Base-by-base conservation (phyloP, 2,329 filamentous ascomycete genomes). In the Fusarium sp. region DNA sequence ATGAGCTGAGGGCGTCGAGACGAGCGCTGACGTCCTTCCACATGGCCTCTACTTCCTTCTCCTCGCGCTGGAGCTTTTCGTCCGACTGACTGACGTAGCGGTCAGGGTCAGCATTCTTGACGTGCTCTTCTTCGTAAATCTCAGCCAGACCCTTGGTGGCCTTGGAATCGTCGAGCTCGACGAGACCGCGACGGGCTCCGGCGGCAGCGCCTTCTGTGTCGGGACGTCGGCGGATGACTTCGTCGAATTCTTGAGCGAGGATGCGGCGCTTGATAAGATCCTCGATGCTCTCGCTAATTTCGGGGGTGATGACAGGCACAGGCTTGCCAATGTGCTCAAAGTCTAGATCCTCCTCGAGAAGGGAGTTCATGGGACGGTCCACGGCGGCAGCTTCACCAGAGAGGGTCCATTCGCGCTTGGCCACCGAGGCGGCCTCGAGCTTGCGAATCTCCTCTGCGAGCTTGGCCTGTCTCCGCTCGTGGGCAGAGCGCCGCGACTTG, bases 241-340 rank as follows among this genome's bases (percentile, higher is more conserved):
- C 94, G 74, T 99, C 93, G 68, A 99, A 98, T 68, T 97, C 91
- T 63, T 89, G 88, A 1, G 91, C 88, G 13, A 98, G 79, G 67
- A 99, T 97, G 45, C 95, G 90, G 35, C 92, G 87, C 78, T 98
- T 98, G 79, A 99, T 93, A 56, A 99, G 84, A 31, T 91, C 89
- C 76, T 99, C 95, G 53, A 99, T 96, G 68, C 88, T 88, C 75
- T 97, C 93, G 49, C 88, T 96, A 36, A 96, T 83, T 75, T 97
- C 93, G 37, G 91, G 89, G 0, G 95, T 98, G 73, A 97, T 93
- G 58, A 98, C 91, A 2, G 94, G 92, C 1, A 98, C 90, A 1
- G 95, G 94, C 75, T 98, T 99, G 71, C 95, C 95, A 19, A 92
- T 87, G 69, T 96, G 88, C 77, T 99, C 95, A 72, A 98, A 99